These are phyloP conservation scores for Globisporangium barbulae DNA, from an alignment of 352 stramenopile genomes.

Conservation along the genomic window DNA sequence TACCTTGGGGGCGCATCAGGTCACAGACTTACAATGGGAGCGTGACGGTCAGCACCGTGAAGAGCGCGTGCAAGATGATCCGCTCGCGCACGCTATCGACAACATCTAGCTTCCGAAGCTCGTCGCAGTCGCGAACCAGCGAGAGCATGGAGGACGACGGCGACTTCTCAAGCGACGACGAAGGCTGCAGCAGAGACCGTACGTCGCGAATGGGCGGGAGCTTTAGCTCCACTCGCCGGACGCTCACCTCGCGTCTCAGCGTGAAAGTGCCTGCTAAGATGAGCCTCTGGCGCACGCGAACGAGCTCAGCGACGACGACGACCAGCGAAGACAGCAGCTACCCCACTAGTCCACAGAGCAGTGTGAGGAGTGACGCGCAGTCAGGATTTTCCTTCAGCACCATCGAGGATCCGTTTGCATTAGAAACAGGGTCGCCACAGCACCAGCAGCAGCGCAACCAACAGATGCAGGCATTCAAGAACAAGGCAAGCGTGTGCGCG, in stretches of 20 bases:
- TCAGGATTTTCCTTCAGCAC: conserved; percentile 19
- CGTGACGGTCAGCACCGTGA: conserved; percentile 5
- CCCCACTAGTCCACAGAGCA: conserved; percentile 19
- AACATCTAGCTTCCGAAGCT: conserved; percentile 5
- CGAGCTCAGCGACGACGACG: conserved; percentile 45
- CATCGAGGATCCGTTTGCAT: conserved; percentile 14
- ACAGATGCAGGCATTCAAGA: conserved; percentile 32
- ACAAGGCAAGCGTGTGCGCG: conserved; percentile 32
- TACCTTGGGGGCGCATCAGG: conserved; percentile 6
- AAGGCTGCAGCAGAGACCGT: conserved; percentile 34
- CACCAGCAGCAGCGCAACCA: conserved; percentile 18
- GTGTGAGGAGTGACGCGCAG: conserved; percentile 9
- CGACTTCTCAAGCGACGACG: conserved; percentile 63
- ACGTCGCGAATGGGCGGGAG: conserved; percentile 19
- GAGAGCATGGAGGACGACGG: conserved; percentile 25
- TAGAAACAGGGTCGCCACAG: conserved; percentile 17
- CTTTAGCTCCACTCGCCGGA: conserved; percentile 19
- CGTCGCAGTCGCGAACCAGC: conserved; percentile 8
- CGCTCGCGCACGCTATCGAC: conserved; percentile 19
- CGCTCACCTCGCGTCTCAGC: conserved; percentile 26
- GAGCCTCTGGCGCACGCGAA: conserved; percentile 37
- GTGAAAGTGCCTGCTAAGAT: conserved; percentile 32
- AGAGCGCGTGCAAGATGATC: conserved; percentile 18
- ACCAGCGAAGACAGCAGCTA: conserved; percentile 45
- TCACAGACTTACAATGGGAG: conserved; percentile 15